phyloP scores from a whole-genome alignment of 305 asterid species.

The Fraxinus dipetala region DNA sequence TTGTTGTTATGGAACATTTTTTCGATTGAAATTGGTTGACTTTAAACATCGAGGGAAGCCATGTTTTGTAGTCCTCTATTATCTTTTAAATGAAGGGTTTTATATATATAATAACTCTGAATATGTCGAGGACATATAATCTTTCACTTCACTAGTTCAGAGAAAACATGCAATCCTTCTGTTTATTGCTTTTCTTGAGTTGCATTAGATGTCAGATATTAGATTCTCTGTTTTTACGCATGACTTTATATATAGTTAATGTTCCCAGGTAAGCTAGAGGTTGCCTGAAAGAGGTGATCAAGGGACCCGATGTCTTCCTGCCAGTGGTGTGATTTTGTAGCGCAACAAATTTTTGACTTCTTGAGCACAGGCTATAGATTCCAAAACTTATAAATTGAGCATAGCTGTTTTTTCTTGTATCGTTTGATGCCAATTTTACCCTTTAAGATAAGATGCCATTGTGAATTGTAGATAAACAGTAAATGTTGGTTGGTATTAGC shows the following conservation, averaged over 20 bases:
- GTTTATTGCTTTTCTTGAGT: not conserved
- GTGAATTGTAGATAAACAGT: slow-evolving; percentile 33
- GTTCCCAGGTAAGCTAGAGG: slow-evolving; percentile 33
- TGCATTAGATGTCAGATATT: not conserved
- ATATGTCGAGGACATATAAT: not conserved
- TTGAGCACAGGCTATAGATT: slow-evolving; percentile 21
- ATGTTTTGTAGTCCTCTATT: not conserved
- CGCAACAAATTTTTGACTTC: slow-evolving; percentile 32
- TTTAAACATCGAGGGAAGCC: not conserved
- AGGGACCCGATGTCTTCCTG: slow-evolving; percentile 39
- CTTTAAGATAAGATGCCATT: slow-evolving; percentile 20
- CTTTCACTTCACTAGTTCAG: not conserved
- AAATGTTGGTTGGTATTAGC: not conserved
- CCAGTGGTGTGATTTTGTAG: slow-evolving; percentile 35
- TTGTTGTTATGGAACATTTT: not conserved
- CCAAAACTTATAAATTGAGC: slow-evolving; percentile 23
- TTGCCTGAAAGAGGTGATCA: slow-evolving; percentile 28
- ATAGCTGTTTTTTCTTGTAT: slow-evolving; percentile 10
- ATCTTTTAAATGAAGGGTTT: not conserved
- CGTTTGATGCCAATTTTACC: slow-evolving; percentile 15
- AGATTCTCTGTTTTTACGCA: not conserved
- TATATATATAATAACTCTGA: not conserved
- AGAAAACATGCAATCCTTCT: not conserved
- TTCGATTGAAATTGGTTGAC: not conserved
- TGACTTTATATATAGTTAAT: not conserved